Conservation (phyloP, 169 alveolate species). For the Nephromyces sp. region DNA sequence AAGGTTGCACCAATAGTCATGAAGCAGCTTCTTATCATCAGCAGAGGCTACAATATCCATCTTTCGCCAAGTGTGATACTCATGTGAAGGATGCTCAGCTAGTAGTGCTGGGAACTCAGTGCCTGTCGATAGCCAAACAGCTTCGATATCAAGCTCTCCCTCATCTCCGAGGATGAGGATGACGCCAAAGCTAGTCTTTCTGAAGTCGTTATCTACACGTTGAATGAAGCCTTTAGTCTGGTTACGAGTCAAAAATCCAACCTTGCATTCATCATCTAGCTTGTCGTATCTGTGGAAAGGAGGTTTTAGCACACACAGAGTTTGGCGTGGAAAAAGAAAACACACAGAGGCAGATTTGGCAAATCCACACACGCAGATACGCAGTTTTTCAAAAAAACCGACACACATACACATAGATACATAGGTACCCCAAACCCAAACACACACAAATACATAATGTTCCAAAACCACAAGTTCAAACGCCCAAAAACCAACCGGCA, state of each 20-base stretch:
- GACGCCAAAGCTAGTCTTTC: constrained; percentile 86
- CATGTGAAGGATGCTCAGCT: constrained; percentile 89
- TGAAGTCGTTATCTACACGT: constrained; percentile 78
- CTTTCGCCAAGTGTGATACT: constrained; percentile 73
- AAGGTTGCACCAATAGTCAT: constrained; percentile 84
- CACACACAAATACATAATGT: too few species aligned
- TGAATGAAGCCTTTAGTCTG: constrained; percentile 87
- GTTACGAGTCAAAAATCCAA: constrained; percentile 75
- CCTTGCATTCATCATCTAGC: constrained; percentile 84
- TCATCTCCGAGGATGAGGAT: constrained; percentile 84
- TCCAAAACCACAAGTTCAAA: too few species aligned
- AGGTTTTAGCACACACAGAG: too few species aligned
- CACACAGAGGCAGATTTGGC: too few species aligned
- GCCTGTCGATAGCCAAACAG: constrained; percentile 93
- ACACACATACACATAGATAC: too few species aligned
- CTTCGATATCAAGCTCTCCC: constrained; percentile 79
- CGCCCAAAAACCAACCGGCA: too few species aligned
- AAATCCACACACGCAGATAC: too few species aligned
- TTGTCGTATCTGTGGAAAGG: too few species aligned
- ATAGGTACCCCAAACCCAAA: too few species aligned
- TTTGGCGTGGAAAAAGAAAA: too few species aligned
- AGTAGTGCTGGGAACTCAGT: constrained; percentile 72
- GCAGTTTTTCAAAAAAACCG: too few species aligned
- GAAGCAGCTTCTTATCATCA: constrained; percentile 70
- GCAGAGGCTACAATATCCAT: constrained; percentile 64